phyloP scores from a whole-genome alignment of 768 basidiomycete species.

The Psilocybe tampanensis region DNA sequence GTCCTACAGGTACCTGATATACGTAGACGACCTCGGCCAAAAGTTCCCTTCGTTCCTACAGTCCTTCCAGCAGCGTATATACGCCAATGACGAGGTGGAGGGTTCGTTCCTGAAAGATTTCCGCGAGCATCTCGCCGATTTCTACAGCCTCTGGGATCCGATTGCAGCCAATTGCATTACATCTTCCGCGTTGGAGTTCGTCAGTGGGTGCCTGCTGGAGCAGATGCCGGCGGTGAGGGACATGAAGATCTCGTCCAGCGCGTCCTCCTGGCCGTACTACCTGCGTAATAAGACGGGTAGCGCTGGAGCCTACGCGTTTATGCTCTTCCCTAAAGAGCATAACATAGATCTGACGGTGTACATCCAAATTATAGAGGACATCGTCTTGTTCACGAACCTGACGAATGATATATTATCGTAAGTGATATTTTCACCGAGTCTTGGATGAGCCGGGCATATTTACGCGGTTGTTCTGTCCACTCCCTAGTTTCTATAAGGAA shows the following conservation, averaged over 20 bases:
- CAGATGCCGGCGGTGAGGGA: not conserved
- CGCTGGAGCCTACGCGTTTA: slow-evolving; percentile 1
- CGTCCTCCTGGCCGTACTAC: slow-evolving; percentile 9
- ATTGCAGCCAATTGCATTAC: slow-evolving; percentile 8
- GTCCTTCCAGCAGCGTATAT: not conserved
- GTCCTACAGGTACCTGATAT: not conserved
- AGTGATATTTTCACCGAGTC: too few species aligned
- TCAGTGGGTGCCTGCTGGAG: slow-evolving; percentile 7
- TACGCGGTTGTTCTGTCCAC: too few species aligned
- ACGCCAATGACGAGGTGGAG: not conserved
- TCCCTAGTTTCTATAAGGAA: slow-evolving; percentile 7
- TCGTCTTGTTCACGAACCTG: slow-evolving; percentile 2
- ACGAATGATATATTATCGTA: slow-evolving; percentile 12
- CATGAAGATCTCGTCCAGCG: not conserved
- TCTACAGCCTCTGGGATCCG: slow-evolving; percentile 7
- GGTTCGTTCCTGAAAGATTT: not conserved
- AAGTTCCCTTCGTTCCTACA: not conserved
- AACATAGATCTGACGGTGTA: not conserved
- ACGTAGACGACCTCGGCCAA: slow-evolving; percentile 4
- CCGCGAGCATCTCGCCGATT: not conserved
- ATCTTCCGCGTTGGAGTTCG: slow-evolving; percentile 3
- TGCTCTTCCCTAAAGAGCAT: slow-evolving; percentile 6
- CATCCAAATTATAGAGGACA: slow-evolving; percentile 11
- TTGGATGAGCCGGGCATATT: too few species aligned
- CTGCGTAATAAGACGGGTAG: slow-evolving; percentile 10